Conservation (phyloP, 2,329 filamentous ascomycete genomes). For the Talaromyces verruculosus region DNA sequence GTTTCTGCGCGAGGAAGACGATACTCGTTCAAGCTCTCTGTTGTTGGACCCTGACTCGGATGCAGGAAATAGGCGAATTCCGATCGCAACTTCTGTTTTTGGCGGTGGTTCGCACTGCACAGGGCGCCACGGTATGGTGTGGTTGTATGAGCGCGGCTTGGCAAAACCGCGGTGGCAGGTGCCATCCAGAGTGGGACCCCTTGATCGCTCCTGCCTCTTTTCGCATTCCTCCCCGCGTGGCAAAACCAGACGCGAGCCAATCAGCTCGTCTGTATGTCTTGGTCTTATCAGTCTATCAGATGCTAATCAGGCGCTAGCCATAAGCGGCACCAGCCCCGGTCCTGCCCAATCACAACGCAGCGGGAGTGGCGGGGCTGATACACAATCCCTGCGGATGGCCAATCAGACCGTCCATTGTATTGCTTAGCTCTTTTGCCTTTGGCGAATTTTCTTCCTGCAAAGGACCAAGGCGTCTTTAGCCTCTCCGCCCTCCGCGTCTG, state of each 20-base stretch:
- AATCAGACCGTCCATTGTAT: not conserved
- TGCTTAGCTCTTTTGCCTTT: not conserved
- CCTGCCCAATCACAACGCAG: not conserved
- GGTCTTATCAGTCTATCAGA: not conserved
- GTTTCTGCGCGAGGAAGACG: too few relatives aligned
- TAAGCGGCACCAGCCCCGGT: not conserved
- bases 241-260: not conserved
- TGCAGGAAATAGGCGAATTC: not conserved
- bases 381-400: not conserved
- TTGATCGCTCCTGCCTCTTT: slow-evolving; percentile 6
- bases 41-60: not conserved
- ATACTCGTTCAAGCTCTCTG: not conserved
- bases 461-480: not conserved
- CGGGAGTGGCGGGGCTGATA: not conserved
- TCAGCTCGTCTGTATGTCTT: not conserved
- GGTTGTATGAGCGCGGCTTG: not conserved
- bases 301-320: not conserved
- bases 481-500: slow-evolving; percentile 4
- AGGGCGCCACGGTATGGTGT: not conserved
- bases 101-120: not conserved
- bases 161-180: not conserved
- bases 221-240: not conserved
- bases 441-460: not conserved
- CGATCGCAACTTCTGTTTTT: not conserved
- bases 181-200: not conserved